Base-by-base conservation (phyloP, 768 basidiomycete genomes). In the Tricholoma flavovirens region DNA sequence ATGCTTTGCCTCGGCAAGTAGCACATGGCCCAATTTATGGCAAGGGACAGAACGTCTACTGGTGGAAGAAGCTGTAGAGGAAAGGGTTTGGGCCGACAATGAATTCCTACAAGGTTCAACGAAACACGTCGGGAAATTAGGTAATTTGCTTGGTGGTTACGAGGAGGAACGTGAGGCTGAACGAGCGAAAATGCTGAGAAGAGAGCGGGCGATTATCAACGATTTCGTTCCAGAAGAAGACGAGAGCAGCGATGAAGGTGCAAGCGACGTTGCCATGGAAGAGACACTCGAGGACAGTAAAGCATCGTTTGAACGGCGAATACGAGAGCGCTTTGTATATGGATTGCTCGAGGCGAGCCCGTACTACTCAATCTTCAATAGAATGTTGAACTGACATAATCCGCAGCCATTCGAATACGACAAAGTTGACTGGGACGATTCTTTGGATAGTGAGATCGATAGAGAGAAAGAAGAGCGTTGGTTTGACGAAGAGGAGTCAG, bases 121-220 rank as follows among this genome's bases (percentile, higher is more conserved):
- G 30, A 80, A 81, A 59, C 80, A 84, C 57, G 79, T 92, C 10
- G 88, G 88, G 35, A 88, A 87, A 59, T 69, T 91, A 15, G 90
- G 83, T 1, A 66, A 66, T 5, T 71, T 93, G 8, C 70, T 93
- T 8, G 83, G 80, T 3, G 82, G 76, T 5, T 91, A 88, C 63
- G 90, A 91, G 62, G 90, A 88, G 62, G 90, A 90, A 65, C 77
- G 91, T 57, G 84, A 83, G 66, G 83, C 80, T 0, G 84, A 90
- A 63, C 75, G 84, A 22, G 69, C 81, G 17, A 74, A 84, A 53
- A 64, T 60, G 15, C 57, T 80, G 17, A 75, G 83, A 56, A 73
- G 77, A 38, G 71, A 73, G 42, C 67, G 73, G 50, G 72, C 67
- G 8, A 65, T 60, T 24, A 67, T 71, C 36, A 73, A 78, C 11